Base-by-base conservation (phyloP, 345 rosid genomes). In the Eucalyptus lansdowneana region DNA sequence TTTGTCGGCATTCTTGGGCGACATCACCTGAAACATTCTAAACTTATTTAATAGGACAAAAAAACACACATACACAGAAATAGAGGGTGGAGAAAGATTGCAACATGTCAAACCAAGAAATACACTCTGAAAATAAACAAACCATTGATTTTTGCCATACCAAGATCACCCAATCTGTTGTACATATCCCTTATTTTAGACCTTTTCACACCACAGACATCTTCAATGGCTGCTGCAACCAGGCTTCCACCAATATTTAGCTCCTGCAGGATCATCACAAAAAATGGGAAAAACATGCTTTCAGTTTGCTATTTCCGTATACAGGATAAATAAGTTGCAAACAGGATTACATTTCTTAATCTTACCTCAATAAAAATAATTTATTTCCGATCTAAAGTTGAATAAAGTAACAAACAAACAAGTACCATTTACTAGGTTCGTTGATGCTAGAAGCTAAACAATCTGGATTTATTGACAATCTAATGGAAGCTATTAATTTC, bases 1-100 rank as follows among this genome's bases (percentile, higher is more conserved):
- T 97, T 93, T 96, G 97, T 89, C 98, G 95, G 91, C 96, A 96
- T 86, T 88, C 92, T 94, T 96, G 99, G 90, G 99, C 99, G 87
- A 96, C 99, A 87, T 96, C 99, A 90, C 99, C 99, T 97, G 47
- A 87, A 89, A 58, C 88, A 93, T 69, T 54, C 47, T 87, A 58
- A 29, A 54, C 24, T 50, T 8, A 31, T 40, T 40, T 80, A 44
- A 34, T 65, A 80, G 53, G 86, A 9, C 45, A 76, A 11, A 3
- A 11, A 37, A 76, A 3, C 83, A 37, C 14, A 72, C 47, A 76
- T 37, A 37, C 27, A 58, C 51, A 34, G 56, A 49, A 45, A 44
- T 62, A 67, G 54, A 42, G 42, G 80, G 29, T 50, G 65, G 17
- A 54, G 42, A 44, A 91, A 45, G 88, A 87, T 80, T 56, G 50